These are phyloP conservation scores for Solanum verrucosum DNA, from an alignment of 257 asterid species.

Conservation along the genomic window DNA sequence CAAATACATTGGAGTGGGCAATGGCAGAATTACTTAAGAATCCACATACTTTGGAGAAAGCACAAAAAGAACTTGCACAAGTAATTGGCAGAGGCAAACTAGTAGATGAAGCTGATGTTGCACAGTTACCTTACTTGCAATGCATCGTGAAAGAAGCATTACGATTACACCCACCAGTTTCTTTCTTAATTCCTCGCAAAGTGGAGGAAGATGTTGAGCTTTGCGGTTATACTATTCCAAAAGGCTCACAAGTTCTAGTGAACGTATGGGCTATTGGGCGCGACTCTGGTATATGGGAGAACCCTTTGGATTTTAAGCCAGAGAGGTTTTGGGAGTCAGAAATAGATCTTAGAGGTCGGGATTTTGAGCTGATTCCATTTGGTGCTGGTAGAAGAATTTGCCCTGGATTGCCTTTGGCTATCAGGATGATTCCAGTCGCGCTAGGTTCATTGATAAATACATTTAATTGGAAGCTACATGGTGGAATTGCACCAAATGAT, in stretches of 20 bases:
- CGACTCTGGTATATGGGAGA: constrained; percentile 8
- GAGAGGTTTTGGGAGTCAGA: constrained; percentile 21
- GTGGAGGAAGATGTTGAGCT: constrained; percentile 14
- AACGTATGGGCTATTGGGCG: constrained; percentile 29
- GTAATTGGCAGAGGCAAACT: constrained; percentile 12
- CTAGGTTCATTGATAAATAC: constrained; percentile 17
- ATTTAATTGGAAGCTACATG: constrained; percentile 24
- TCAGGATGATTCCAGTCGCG: constrained; percentile 12
- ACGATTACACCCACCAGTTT: constrained; percentile 12
- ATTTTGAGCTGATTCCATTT: constrained; percentile 25
- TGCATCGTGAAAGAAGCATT: constrained; percentile 23
- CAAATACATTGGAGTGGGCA: constrained; percentile 20
- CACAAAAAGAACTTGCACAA: constrained; percentile 16
- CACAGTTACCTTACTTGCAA: constrained; percentile 13
- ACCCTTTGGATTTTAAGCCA: constrained; percentile 12
- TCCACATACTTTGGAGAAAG: constrained; percentile 16
- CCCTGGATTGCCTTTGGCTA: constrained; percentile 21
- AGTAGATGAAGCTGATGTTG: constrained; percentile 7
- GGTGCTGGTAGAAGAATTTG: constrained; percentile 31
- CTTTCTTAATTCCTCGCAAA: constrained; percentile 19
- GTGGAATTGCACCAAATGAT: constrained; percentile 11
- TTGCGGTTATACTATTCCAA: constrained; percentile 7
- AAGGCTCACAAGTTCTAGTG: constrained; percentile 13
- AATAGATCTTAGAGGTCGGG: constrained; percentile 15
- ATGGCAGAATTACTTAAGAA: constrained; percentile 14